These are phyloP conservation scores for Pythium phragmiticola DNA, from an alignment of 352 stramenopile species.

Conservation along the genomic window DNA sequence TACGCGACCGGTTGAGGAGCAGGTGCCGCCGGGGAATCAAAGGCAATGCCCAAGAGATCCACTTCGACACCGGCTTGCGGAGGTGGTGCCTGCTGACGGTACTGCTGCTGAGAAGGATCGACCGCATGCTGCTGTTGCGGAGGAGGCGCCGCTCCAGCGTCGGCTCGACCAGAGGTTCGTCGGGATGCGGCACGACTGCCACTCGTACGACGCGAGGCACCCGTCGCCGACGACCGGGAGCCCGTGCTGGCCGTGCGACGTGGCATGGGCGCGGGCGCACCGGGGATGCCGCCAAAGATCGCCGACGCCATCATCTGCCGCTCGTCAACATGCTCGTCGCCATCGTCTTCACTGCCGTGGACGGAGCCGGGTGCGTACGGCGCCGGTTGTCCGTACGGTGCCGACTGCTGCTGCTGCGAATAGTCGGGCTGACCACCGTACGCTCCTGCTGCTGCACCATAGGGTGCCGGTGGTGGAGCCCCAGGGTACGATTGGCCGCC, in stretches of 20 bases:
- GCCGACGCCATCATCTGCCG: slow-evolving; percentile 91
- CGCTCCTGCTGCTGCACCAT: slow-evolving; percentile 19
- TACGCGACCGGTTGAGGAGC: slow-evolving; percentile 31
- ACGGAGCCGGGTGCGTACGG: slow-evolving; percentile 31
- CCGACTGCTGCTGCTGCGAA: slow-evolving; percentile 18
- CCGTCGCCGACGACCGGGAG: slow-evolving; percentile 31
- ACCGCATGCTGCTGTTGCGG: slow-evolving; percentile 39
- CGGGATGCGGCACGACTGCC: slow-evolving; percentile 29
- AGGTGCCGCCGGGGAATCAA: slow-evolving; percentile 45
- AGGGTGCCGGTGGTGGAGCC: slow-evolving; percentile 23
- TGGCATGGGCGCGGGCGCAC: slow-evolving; percentile 52
- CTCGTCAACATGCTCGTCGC: slow-evolving; percentile 58
- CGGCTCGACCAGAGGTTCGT: slow-evolving; percentile 35
- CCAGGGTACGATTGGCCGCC: slow-evolving; percentile 29
- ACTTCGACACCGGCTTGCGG: slow-evolving; percentile 58
- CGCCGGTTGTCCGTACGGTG: slow-evolving; percentile 27
- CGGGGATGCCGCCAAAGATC: slow-evolving; percentile 95
- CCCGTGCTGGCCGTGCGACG: slow-evolving; percentile 30
- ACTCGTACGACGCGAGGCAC: slow-evolving; percentile 37
- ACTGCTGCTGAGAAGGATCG: slow-evolving; percentile 23
- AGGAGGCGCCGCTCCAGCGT: slow-evolving; percentile 28
- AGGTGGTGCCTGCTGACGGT: slow-evolving; percentile 32
- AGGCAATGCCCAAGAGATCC: slow-evolving; percentile 84
- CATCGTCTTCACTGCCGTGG: slow-evolving; percentile 49
- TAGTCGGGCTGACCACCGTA: slow-evolving; percentile 56